Evolutionary conservation across 805 yeast species (phyloP), one percentile per base, ranked within the genome.

Genomic region (Candida silvicultrix): DNA sequence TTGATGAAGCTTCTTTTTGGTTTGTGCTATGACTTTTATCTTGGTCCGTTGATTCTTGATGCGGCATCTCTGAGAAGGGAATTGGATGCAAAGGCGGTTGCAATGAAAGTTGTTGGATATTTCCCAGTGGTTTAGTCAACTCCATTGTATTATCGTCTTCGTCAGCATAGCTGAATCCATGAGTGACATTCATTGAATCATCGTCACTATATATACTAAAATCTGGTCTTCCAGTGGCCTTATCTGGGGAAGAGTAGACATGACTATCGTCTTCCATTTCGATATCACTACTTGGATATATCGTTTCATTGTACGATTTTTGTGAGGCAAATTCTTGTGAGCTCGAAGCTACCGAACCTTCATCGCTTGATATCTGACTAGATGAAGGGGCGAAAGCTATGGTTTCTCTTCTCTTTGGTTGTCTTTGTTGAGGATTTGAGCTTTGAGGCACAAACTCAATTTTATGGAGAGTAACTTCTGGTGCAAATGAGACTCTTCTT

Each of bases 401-500:
- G 4, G 64, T 60, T 40, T 58, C 59, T 40, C 64, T 52, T 42
- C 64, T 51, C 41, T 54, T 53, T 18, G 58, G 59, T 37, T 53
- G 52, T 15, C 39, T 50, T 9, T 32, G 42, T 37, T 55, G 52
- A 5, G 54, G 53, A 2, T 49, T 45, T 3, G 22, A 40, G 10
- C 42, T 25, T 28, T 44, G 49, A 3, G 58, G 54, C 10, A 52
- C 46, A 22, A 53, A 44, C 12, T 57, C 60, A 29, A 58, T 51
- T 38, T 57, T 60, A 49, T 58, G 64, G n/a, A 60, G 41, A 2
- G 64, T 58, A 2, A 57, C 64, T 21, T 60, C 62, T 32, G 63
- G 64, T 12, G 62, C 62, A 40, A 60, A 60, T 1, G 64, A 60
- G 2, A 60, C 64, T 19, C 64, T 50, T 45, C 64, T 47, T 44